A percentile compares a stretch with the other conserved stretches of the same genome.
These are phyloP conservation scores for Limonomyces culmigenus DNA, from an alignment of 1,284 basidiomycete genomes.

Conservation along the genomic window DNA sequence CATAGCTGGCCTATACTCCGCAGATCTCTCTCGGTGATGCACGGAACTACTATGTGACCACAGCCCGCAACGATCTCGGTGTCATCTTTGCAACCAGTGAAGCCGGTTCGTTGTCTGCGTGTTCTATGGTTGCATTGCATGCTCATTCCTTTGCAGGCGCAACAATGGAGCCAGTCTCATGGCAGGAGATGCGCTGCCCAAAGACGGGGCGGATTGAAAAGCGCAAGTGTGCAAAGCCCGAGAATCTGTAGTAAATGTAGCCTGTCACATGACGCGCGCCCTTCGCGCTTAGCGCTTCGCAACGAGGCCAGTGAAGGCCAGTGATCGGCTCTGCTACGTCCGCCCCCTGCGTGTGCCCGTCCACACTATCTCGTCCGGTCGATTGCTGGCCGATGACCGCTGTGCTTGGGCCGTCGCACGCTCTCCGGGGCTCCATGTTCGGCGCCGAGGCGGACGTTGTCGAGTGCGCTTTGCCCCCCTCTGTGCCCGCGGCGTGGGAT, in stretches of 20 bases:
- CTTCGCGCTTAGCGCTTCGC: too few relatives aligned
- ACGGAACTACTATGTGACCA: slow-evolving; percentile 87
- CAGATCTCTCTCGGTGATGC: slow-evolving; percentile 90
- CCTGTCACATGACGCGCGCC: too few relatives aligned
- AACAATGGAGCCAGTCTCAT: slow-evolving; percentile 72
- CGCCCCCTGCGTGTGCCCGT: neutral
- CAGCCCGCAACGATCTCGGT: slow-evolving; percentile 86
- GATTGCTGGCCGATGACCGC: slow-evolving; percentile 36
- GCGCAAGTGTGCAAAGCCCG: slow-evolving; percentile 83
- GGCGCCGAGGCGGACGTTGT: slow-evolving; percentile 42
- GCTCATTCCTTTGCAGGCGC: slow-evolving; percentile 27
- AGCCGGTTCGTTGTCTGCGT: slow-evolving; percentile 30
- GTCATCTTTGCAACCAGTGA: slow-evolving; percentile 80
- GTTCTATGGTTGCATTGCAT: neutral
- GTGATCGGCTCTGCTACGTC: slow-evolving; percentile 4
- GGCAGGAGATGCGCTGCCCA: slow-evolving; percentile 86
- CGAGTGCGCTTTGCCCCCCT: slow-evolving; percentile 21
- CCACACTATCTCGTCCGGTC: neutral
- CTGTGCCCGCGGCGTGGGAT: neutral
- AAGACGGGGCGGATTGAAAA: slow-evolving; percentile 69
- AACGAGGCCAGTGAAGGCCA: too few relatives aligned
- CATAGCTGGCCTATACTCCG: slow-evolving; percentile 1
- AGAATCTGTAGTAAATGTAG: slow-evolving; percentile 39
- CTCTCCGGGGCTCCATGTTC: slow-evolving; percentile 38
- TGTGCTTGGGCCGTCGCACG: slow-evolving; percentile 40